These are phyloP conservation scores for Pochonia chlamydosporia DNA, from an alignment of 2,329 filamentous ascomycete genomes.

Conservation along the genomic window DNA sequence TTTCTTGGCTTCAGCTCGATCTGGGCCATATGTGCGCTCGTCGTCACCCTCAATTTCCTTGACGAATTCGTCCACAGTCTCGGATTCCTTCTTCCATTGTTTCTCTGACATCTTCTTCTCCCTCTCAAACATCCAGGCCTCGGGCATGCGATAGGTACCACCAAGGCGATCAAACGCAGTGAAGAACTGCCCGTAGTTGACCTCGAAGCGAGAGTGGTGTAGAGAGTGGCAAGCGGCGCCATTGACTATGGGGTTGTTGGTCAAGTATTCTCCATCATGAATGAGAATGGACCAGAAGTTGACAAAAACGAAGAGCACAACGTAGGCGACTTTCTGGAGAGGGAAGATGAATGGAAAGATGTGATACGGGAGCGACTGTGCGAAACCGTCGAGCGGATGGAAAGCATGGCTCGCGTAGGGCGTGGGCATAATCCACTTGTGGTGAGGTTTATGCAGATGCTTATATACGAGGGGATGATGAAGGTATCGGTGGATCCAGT, in stretches of 20 bases:
- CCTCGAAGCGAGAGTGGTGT: constrained; percentile 58
- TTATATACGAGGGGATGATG: constrained; percentile 78
- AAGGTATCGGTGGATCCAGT: constrained; percentile 83
- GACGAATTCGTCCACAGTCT: constrained; percentile 71
- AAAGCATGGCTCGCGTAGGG: constrained; percentile 91
- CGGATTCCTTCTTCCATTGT: constrained; percentile 73
- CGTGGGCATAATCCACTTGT: constrained; percentile 99
- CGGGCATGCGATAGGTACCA: constrained; percentile 80
- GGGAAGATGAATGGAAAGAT: constrained; percentile 90
- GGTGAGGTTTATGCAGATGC: constrained; percentile 89
- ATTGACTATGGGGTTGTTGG: constrained; percentile 87
- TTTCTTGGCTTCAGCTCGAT: constrained; percentile 12
- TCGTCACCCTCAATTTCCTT: constrained; percentile 61
- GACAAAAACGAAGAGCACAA: constrained; percentile 82
- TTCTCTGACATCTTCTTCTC: constrained; percentile 78
- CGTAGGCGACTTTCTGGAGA: constrained; percentile 83
- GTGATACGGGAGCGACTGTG: constrained; percentile 87
- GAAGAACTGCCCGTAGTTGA: constrained; percentile 88
- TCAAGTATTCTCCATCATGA: constrained; percentile 90
- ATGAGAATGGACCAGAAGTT: constrained; percentile 98
- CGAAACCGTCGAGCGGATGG: constrained; percentile 87
- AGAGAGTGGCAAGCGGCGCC: constrained; percentile 81
- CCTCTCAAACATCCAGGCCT: constrained; percentile 76
- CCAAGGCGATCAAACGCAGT: constrained; percentile 78
- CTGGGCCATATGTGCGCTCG: constrained; percentile 39